Base-by-base conservation (phyloP, 768 basidiomycete species). In the Calocybe gangraenosa region DNA sequence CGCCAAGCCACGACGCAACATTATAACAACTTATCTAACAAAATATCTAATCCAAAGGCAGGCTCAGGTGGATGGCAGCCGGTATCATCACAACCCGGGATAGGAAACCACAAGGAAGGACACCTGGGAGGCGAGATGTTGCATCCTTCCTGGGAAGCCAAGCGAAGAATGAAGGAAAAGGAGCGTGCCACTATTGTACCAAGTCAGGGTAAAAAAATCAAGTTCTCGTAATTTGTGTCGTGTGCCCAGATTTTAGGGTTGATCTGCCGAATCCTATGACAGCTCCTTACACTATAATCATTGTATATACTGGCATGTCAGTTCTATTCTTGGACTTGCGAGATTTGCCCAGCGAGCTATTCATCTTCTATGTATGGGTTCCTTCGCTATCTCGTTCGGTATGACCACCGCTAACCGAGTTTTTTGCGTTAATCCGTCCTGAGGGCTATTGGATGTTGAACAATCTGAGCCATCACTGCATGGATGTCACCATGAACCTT, bases 141-240 rank as follows among this genome's bases (percentile, higher is more conserved):
- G 44, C 96, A 99, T 65, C 95, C 96, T 2, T 95, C 92, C 11
- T 99, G 96, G 95, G 90, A 90, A 63, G 96, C 96, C 5, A 97
- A 94, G 68, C 76, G 75, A 64, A 83, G 80, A 62, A 63, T 84
- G 48, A 91, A 87, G 65, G 80, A 85, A 67, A 81, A 78, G 65
- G 71, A 79, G 52, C 76, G 71, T 52, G 71, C 68, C n/a, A 69
- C 69, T 6, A 83, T 86, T 30, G 63, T 81, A 8, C 77, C 81
- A 34, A 72, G 82, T 37, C 81, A 84, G 63, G 89, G 92, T 19
- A 93, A 82, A 61, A 96, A 96, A 71, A 95, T 96, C 47, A 78
- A 77, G 43, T 90, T 79, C 52, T 66, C 63, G 40, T 66, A 63
- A 33, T 48, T 46, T 9, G 22, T 28, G 38, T 51, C 47, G 49